Evolutionary conservation across 495 filamentous ascomycete genomes (phyloP), one percentile per base, ranked within the genome.

Genomic region (Acidomyces sp.): DNA sequence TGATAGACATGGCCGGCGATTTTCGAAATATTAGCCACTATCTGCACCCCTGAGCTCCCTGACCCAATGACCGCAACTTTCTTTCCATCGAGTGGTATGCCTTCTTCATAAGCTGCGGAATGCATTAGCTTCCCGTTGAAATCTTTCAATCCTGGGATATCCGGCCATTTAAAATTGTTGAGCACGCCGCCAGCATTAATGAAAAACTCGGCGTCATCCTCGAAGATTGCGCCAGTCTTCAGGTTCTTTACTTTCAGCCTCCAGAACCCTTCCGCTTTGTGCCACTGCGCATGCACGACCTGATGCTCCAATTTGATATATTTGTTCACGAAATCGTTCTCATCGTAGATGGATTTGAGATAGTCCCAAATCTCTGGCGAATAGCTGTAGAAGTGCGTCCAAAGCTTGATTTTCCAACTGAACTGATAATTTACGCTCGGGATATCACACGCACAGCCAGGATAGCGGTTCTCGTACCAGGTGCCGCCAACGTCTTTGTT

Each of bases 401-500:
- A 57, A 49, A 67, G 40, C 41, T 56, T 57, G 38, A 58, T 56
- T 44, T 54, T 57, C 59, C 58, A 62, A 18, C 45, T 48, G 41
- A 59, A 60, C 28, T 62, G 57, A 28, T 62, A 62, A 43, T 57
- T 56, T 3, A 61, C 59, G 10, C 45, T 50, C 6, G 59, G 59
- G 4, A 62, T 58, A 30, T 61, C 60, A 39, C 60, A 62, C 0
- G 58, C 60, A 37, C 56, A 61, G n/a, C 60, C 60, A 23, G 43
- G 46, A 27, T 49, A 43, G 28, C 56, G 26, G 36, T 62, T 62
- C 43, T 62, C 60, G 3, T 59, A 43, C 60, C 60, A 62, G 0
- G 65, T 69, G 0, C 65, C 65, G 0, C 59, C 63, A 20, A 69
- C 50, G 28, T 63, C 59, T 19, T 43, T 23, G 40, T 67, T 69